phyloP scores from a whole-genome alignment of 371 early-diverging fungal species.

The Umbelopsis sp. region DNA sequence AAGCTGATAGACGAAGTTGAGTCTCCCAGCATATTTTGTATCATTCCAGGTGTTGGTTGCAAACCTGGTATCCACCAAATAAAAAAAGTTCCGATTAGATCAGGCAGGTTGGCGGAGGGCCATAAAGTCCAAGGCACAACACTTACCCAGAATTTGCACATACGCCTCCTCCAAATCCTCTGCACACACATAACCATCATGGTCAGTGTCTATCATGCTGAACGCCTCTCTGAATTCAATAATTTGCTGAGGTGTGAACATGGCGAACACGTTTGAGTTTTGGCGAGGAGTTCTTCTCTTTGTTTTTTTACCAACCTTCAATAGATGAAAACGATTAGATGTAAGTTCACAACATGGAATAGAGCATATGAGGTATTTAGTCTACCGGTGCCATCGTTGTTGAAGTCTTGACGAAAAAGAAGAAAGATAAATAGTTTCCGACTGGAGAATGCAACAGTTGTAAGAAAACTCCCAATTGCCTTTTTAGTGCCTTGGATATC shows the following conservation, averaged over 20 bases:
- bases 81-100: not conserved
- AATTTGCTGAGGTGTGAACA: slow-evolving; percentile 97
- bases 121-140: not conserved
- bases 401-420: not conserved
- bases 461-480: not conserved
- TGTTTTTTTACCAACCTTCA: slow-evolving; percentile 51
- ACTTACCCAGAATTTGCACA: slow-evolving; percentile 41
- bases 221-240: slow-evolving; percentile 96
- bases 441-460: not conserved
- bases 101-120: not conserved
- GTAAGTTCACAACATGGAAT: not conserved
- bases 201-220: slow-evolving; percentile 90
- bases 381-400: slow-evolving; percentile 4
- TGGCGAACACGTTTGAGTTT: slow-evolving; percentile 98
- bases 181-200: slow-evolving; percentile 83
- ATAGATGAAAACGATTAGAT: not conserved
- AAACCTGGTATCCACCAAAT: slow-evolving; percentile 53
- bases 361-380: not conserved
- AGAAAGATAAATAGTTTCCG: not conserved
- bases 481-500: slow-evolving; percentile 9
- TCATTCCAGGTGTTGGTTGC: slow-evolving; percentile 81
- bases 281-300: slow-evolving; percentile 92
- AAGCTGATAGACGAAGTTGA: slow-evolving; percentile 89
- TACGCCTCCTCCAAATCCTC: slow-evolving; percentile 90
- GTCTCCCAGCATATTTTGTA: slow-evolving; percentile 91